Conservation (phyloP, 2,329 filamentous ascomycete species). For the Microsporum canis region DNA sequence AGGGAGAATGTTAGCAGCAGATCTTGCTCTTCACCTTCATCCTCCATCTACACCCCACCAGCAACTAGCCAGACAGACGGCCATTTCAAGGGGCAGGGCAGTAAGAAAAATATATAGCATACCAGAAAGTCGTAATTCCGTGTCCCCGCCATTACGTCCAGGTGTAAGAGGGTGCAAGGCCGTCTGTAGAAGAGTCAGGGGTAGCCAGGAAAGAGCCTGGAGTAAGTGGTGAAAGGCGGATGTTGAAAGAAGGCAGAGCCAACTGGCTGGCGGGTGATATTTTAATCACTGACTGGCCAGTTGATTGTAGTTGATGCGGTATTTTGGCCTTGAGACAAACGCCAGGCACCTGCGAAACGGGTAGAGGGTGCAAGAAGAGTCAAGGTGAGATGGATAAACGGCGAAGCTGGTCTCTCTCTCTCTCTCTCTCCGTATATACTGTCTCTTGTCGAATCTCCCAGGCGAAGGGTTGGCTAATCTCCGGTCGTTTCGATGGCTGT, state of each 20-base stretch:
- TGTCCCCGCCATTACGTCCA: slow-evolving; percentile 69
- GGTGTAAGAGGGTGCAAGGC: not conserved
- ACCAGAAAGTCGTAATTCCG: slow-evolving; percentile 99
- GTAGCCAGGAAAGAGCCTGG: not conserved
- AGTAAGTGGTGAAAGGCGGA: not conserved
- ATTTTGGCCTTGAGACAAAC: not conserved
- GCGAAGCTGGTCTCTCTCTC: not conserved
- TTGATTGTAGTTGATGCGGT: no score
- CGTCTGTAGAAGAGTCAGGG: not conserved
- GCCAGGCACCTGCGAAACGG: not conserved
- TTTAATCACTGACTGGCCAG: not conserved
- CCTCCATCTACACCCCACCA: not conserved
- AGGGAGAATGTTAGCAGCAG: not conserved
- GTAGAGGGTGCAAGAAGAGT: not conserved
- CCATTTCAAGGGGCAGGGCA: not conserved
- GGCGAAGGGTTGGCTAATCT: not conserved
- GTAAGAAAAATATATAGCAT: slow-evolving; percentile 31
- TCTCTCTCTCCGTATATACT: not conserved
- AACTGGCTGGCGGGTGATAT: not conserved
- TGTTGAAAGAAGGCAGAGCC: not conserved
- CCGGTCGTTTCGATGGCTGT: not conserved
- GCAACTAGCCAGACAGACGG: not conserved
- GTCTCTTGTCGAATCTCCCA: not conserved
- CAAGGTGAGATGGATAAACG: not conserved
- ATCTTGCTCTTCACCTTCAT: not conserved